Evolutionary conservation across 495 filamentous ascomycete genomes (phyloP).

Genomic region (Xylaria sp.): DNA sequence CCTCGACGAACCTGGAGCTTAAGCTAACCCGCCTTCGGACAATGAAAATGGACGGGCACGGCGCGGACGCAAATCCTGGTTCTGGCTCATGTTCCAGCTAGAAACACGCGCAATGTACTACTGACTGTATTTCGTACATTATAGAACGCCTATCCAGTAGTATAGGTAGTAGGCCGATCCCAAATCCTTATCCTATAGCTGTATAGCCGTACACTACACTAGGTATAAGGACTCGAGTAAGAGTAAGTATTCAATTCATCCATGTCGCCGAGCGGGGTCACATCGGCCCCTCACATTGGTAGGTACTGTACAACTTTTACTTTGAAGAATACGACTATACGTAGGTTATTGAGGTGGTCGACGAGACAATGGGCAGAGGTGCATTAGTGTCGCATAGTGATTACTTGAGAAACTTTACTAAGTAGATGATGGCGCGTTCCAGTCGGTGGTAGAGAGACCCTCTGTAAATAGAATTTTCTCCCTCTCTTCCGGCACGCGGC

Average conservation of each 20-base stretch:
- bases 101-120: neutral
- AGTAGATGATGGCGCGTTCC: neutral
- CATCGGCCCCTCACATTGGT: conserved; percentile 6
- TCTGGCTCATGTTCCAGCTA: conserved; percentile 3
- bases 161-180: neutral
- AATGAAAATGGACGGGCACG: conserved; percentile 1
- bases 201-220: too few species aligned
- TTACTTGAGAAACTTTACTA: neutral
- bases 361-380: conserved; percentile 8
- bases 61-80: conserved; percentile 7
- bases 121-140: neutral
- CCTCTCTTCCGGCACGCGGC: neutral
- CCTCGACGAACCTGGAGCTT: conserved; percentile 13
- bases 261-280: conserved; percentile 12
- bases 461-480: conserved; percentile 11
- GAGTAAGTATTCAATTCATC: neutral
- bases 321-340: neutral
- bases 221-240: neutral
- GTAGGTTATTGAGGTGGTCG: too few species aligned
- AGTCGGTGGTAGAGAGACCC: neutral
- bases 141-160: neutral
- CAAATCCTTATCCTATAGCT: too few species aligned
- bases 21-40: neutral
- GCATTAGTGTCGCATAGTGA: neutral
- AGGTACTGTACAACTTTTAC: neutral